These are phyloP conservation scores for Cordyceps tenuipes DNA, from an alignment of 2,329 filamentous ascomycete species.

Conservation along the genomic window DNA sequence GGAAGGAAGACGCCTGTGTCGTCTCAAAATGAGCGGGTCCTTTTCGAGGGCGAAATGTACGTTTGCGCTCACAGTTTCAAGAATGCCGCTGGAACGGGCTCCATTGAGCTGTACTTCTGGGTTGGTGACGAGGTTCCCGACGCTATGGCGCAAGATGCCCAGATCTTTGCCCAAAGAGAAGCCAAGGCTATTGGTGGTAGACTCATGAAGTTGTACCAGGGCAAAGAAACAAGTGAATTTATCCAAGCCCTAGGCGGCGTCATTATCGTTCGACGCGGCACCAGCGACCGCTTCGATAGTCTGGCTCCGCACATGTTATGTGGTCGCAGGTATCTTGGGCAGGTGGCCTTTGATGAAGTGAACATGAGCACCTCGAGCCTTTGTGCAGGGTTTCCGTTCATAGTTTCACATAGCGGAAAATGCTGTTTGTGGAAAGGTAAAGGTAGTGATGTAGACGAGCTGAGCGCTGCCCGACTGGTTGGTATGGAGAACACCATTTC, in stretches of 20 bases:
- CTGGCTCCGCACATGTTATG: constrained; percentile 82
- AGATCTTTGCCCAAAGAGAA: constrained; percentile 65
- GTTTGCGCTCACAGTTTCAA: constrained; percentile 72
- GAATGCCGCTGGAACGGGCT: constrained; percentile 50
- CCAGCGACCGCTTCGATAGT: constrained; percentile 65
- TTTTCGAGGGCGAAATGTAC: constrained; percentile 89
- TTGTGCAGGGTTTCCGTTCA: constrained; percentile 82
- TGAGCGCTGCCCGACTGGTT: constrained; percentile 79
- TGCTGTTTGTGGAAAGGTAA: constrained; percentile 91
- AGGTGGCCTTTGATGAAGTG: constrained; percentile 89
- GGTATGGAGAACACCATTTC: constrained; percentile 85
- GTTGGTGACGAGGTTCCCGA: constrained; percentile 69
- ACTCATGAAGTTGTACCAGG: constrained; percentile 65
- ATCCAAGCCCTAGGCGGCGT: constrained; percentile 86
- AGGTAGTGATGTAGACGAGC: constrained; percentile 76
- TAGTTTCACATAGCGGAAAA: constrained; percentile 68
- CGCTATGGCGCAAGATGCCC: constrained; percentile 62
- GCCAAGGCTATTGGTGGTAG: constrained; percentile 64
- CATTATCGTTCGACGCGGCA: constrained; percentile 71
- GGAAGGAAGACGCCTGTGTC: constrained; percentile 70
- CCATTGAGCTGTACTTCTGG: constrained; percentile 81
- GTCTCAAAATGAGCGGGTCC: constrained; percentile 70
- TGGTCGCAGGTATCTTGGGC: constrained; percentile 73
- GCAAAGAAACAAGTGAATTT: constrained; percentile 77
- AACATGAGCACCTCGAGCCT: constrained; percentile 67